These are phyloP conservation scores for Rhodotorula glutinis DNA, from an alignment of 1,284 basidiomycete species.

Conservation along the genomic window DNA sequence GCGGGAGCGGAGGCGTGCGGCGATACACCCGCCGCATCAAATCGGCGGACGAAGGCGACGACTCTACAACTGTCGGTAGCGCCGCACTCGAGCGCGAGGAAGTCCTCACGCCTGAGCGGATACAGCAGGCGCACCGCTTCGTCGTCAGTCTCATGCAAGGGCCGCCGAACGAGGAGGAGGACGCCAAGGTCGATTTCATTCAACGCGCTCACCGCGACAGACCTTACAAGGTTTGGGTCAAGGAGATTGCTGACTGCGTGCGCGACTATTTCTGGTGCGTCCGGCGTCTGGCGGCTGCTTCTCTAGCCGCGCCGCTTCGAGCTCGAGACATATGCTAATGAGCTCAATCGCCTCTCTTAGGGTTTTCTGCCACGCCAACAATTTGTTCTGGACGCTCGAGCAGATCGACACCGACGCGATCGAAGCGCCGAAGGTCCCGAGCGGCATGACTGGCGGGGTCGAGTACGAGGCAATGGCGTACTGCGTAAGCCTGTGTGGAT, in stretches of 20 bases:
- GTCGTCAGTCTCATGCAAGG: constrained; percentile 47
- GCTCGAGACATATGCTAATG: not conserved
- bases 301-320: not conserved
- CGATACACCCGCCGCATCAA: constrained; percentile 34
- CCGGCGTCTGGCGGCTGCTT: not conserved
- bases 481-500: constrained; percentile 60
- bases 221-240: constrained; percentile 85
- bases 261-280: constrained; percentile 83
- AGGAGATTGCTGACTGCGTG: constrained; percentile 83
- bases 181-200: constrained; percentile 66
- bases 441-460: constrained; percentile 97
- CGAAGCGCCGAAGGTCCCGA: constrained; percentile 87
- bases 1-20: constrained; percentile 15
- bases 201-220: constrained; percentile 74
- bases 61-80: not conserved
- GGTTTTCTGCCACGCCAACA: constrained; percentile 96
- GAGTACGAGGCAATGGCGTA: constrained; percentile 97
- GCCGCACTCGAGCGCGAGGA: constrained; percentile 22
- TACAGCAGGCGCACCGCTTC: constrained; percentile 27
- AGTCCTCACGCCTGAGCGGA: constrained; percentile 20
- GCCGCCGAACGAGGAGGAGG: constrained; percentile 46
- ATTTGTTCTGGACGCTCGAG: constrained; percentile 77
- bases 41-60: constrained; percentile 11
- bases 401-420: constrained; percentile 78
- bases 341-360: constrained; percentile 1